phyloP scores from a whole-genome alignment of 2,329 filamentous ascomycete species.

The Neonectria coccinea region DNA sequence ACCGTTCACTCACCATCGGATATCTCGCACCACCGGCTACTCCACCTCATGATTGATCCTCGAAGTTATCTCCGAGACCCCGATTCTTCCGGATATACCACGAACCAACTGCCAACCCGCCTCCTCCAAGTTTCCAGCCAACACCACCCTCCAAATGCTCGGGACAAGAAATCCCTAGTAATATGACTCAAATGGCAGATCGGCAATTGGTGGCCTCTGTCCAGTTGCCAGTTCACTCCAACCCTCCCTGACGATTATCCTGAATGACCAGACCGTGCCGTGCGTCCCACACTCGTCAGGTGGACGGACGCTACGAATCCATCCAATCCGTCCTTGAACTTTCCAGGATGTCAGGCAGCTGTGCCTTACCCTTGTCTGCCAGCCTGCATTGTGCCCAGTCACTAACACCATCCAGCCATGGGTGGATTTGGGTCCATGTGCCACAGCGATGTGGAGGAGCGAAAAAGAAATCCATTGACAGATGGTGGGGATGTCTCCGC shows the following conservation, averaged over 20 bases:
- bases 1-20: neutral
- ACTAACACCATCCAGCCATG: slow-evolving; percentile 1
- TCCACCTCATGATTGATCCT: slow-evolving; percentile 5
- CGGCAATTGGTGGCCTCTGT: neutral
- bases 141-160: no score
- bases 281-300: neutral
- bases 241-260: neutral
- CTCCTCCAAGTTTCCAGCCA: neutral
- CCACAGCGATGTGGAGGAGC: neutral
- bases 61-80: slow-evolving; percentile 7
- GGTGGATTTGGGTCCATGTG: slow-evolving; percentile 3
- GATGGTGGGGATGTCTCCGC: slow-evolving; percentile 4
- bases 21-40: slow-evolving; percentile 2
- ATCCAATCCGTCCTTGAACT: neutral
- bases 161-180: no score
- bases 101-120: neutral
- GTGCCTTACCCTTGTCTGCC: neutral
- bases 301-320: neutral
- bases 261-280: slow-evolving; percentile 3
- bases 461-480: neutral
- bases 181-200: neutral
- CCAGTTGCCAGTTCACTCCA: neutral
- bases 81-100: slow-evolving; percentile 19
- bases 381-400: slow-evolving; percentile 1
- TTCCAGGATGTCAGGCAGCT: slow-evolving; percentile 10